Conservation (phyloP, 805 yeast genomes). For the Candida odintsovae region DNA sequence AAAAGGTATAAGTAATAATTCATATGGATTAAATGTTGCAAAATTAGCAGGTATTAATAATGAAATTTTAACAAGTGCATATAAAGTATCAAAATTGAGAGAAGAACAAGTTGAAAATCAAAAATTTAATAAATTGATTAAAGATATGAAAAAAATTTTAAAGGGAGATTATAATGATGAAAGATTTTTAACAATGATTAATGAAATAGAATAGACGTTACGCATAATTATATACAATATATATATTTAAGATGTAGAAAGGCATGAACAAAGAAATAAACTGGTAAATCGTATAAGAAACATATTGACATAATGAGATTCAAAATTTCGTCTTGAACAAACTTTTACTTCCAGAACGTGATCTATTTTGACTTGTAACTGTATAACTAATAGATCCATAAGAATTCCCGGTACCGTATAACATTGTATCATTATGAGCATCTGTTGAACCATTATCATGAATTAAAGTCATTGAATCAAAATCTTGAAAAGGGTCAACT, state of each 20-base stretch:
- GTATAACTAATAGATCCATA: slow-evolving; percentile 38
- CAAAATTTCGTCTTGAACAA: slow-evolving; percentile 22
- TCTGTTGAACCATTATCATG: slow-evolving; percentile 43
- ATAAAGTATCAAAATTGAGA: slow-evolving; percentile 78
- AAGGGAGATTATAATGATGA: background rate
- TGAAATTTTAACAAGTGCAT: slow-evolving; percentile 86
- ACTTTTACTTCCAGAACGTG: slow-evolving; percentile 34
- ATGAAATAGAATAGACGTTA: background rate
- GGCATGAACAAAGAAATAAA: no score
- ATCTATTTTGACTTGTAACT: slow-evolving; percentile 29
- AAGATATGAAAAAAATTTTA: background rate
- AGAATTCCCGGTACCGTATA: slow-evolving; percentile 39
- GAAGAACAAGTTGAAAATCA: slow-evolving; percentile 41
- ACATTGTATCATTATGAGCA: slow-evolving; percentile 35
- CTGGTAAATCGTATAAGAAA: no score
- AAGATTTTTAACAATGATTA: background rate
- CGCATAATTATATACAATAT: no score
- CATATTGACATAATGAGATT: no score
- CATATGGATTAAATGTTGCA: slow-evolving; percentile 97
- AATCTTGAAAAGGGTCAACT: slow-evolving; percentile 74
- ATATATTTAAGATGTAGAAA: no score
- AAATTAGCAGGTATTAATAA: slow-evolving; percentile 88
- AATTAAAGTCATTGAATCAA: slow-evolving; percentile 80
- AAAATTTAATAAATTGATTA: background rate
- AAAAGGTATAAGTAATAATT: slow-evolving; percentile 85